These are phyloP conservation scores for Solanum medicagineum DNA, from an alignment of 257 asterid genomes.

Conservation along the genomic window DNA sequence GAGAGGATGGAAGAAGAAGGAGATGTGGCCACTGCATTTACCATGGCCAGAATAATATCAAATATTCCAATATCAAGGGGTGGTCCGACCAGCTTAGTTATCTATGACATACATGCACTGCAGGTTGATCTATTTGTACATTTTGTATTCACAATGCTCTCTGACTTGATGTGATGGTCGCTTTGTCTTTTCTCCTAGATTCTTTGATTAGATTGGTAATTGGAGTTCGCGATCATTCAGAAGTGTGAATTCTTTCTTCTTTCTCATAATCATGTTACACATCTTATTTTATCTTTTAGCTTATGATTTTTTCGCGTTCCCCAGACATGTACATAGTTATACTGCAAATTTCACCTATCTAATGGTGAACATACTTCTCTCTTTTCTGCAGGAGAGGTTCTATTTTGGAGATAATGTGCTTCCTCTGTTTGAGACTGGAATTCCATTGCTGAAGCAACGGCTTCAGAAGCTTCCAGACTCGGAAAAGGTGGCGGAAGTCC, in stretches of 20 bases:
- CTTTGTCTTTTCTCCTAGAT: not conserved
- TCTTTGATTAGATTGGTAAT: not conserved
- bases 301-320: not conserved
- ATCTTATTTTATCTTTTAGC: not conserved
- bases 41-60: constrained; percentile 91
- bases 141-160: not conserved
- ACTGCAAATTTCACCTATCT: not conserved
- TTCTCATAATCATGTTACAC: not conserved
- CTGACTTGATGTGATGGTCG: not conserved
- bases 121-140: constrained; percentile 36
- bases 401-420: constrained; percentile 78
- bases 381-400: constrained; percentile 69
- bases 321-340: not conserved
- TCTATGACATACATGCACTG: constrained; percentile 79
- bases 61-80: constrained; percentile 86
- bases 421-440: constrained; percentile 89
- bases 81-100: constrained; percentile 88
- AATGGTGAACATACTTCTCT: not conserved
- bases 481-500: constrained; percentile 38
- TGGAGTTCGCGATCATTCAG: not conserved
- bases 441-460: constrained; percentile 78
- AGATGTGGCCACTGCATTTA: constrained; percentile 91
- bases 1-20: constrained; percentile 96
- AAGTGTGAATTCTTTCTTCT: not conserved
- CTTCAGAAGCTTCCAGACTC: constrained; percentile 63